Evolutionary conservation across 2,329 filamentous ascomycete genomes (phyloP).

Genomic region (Annulohypoxylon truncatum): DNA sequence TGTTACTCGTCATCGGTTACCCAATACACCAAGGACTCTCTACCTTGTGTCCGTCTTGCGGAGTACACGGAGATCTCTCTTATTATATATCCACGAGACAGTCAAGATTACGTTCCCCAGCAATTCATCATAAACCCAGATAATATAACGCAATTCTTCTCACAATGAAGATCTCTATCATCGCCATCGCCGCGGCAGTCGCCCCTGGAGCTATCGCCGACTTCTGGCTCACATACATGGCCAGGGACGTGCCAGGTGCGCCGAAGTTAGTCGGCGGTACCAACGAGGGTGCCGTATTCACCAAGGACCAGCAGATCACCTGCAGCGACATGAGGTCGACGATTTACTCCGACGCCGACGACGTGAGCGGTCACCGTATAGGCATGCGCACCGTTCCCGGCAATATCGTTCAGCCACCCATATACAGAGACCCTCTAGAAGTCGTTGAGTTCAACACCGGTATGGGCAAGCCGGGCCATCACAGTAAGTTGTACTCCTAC

Average conservation of each 20-base stretch:
- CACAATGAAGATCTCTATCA: slow-evolving; percentile 11
- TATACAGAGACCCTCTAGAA: slow-evolving; percentile 31
- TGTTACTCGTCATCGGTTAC: not conserved
- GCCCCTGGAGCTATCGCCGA: slow-evolving; percentile 5
- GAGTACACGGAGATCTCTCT: not conserved
- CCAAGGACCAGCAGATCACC: not conserved
- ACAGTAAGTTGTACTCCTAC: slow-evolving; percentile 26
- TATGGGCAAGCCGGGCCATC: slow-evolving; percentile 23
- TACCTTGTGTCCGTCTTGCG: not conserved
- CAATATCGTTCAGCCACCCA: slow-evolving; percentile 21
- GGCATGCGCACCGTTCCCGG: slow-evolving; percentile 36
- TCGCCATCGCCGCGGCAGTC: slow-evolving; percentile 3
- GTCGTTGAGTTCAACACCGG: slow-evolving; percentile 38
- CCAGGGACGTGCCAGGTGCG: not conserved
- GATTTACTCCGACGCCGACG: slow-evolving; percentile 24
- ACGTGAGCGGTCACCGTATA: slow-evolving; percentile 25
- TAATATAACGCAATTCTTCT: too few species aligned
- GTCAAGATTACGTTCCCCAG: too few species aligned
- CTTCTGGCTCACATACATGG: slow-evolving; percentile 18
- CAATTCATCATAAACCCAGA: too few species aligned
- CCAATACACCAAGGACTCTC: too few species aligned
- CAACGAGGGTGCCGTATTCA: not conserved
- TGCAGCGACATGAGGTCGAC: not conserved
- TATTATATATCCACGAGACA: too few species aligned
- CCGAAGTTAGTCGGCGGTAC: not conserved